Evolutionary conservation across 1,284 basidiomycete genomes (phyloP), one percentile per base, ranked within the genome.

Genomic region (Cutaneotrichosporon sp.): DNA sequence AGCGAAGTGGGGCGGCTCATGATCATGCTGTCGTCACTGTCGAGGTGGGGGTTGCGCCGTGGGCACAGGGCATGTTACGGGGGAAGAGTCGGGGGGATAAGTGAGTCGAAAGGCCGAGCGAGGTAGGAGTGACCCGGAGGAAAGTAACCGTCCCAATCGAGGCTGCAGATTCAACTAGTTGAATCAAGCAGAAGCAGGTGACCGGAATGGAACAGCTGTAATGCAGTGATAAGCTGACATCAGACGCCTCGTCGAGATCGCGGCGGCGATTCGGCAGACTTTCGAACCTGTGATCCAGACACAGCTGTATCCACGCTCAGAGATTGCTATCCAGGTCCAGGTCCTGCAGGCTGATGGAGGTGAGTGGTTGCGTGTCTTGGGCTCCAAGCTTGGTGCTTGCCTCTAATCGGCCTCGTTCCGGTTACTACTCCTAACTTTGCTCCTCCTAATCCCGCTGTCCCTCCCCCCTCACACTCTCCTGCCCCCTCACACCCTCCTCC

Each of bases 231-330:
- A 2, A n/a, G 26, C 55, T 62, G 46, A 60, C 64, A 59, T 34
- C 73, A 97, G 96, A 79, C 91, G 94, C 21, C 85, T 92, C 63
- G 83, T 92, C 64, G 96, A 99, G 80, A 85, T 97, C 65, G 90
- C 89, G 2, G 85, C 91, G 2, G 87, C 89, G 14, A 88, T 99
- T 69, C 90, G 92, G 80, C 89, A 91, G 46, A 97, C 96, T 0
- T 98, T 99, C 73, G 94, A 98, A 76, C 92, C 95, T 50, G 92
- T 97, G 60, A 86, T 99, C 47, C 90, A 95, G 76, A 90, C 90
- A 1, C 86, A 86, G 69, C 85, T 98, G 56, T 98, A 96, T 80
- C 96, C 96, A 8, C 89, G 96, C 59, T 91, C 91, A 34, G 88
- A 95, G 77, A 96, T 99, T 77, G 91, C 97, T 80, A 89, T 99